phyloP scores from a whole-genome alignment of 768 basidiomycete species.

The Boletus sensibilis region DNA sequence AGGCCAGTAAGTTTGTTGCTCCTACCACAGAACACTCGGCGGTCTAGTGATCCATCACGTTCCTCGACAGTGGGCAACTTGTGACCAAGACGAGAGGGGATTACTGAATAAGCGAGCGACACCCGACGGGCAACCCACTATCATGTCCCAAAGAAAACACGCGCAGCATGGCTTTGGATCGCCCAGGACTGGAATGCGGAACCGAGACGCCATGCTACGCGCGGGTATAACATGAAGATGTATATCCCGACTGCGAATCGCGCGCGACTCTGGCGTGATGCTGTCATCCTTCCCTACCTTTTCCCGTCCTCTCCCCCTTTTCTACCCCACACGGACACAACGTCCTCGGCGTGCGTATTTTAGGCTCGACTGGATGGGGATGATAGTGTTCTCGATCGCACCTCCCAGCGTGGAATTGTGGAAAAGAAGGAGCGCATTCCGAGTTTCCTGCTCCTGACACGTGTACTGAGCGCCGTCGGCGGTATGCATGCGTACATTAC shows the following conservation, averaged over 20 bases:
- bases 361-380: neutral
- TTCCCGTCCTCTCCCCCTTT: neutral
- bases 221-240: neutral
- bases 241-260: slow-evolving; percentile 3
- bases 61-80: neutral
- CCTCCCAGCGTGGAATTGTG: neutral
- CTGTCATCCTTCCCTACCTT: neutral
- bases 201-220: neutral
- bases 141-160: neutral
- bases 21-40: neutral
- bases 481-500: neutral
- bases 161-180: neutral
- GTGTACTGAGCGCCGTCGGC: slow-evolving; percentile 4
- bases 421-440: slow-evolving; percentile 7
- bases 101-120: neutral
- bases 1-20: neutral
- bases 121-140: neutral
- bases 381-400: neutral
- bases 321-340: neutral
- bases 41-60: neutral
- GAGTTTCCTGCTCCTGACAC: slow-evolving; percentile 13
- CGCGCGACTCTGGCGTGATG: slow-evolving; percentile 9
- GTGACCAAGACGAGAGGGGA: neutral
- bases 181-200: too few relatives aligned
- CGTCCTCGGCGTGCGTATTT: neutral